Conservation (phyloP, 2,329 filamentous ascomycete genomes). For the Fusarium sp. region DNA sequence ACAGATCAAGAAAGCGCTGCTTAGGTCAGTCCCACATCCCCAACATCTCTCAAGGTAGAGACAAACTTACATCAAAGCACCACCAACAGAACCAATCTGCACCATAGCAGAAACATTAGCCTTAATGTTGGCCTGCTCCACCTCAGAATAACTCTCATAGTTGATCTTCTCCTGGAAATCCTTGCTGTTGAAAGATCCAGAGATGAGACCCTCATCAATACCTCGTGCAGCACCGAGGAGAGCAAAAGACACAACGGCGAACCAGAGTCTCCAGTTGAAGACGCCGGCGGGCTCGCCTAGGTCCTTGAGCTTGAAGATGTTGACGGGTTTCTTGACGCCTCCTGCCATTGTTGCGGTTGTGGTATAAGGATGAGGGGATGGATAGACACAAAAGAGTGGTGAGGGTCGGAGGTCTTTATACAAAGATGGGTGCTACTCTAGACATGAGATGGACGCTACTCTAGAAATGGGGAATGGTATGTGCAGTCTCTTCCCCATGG, state of each 20-base stretch:
- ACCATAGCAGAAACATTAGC: constrained; percentile 86
- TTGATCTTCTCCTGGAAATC: constrained; percentile 71
- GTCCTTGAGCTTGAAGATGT: constrained; percentile 72
- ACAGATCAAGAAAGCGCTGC: constrained; percentile 67
- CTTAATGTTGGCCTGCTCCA: constrained; percentile 73
- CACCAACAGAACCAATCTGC: constrained; percentile 79
- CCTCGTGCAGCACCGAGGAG: constrained; percentile 82
- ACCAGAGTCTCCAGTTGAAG: constrained; percentile 84
- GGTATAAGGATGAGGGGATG: not conserved
- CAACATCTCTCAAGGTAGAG: no score
- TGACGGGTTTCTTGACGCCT: constrained; percentile 66
- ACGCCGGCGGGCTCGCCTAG: constrained; percentile 75
- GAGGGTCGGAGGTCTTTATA: not conserved
- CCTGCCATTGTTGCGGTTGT: constrained; percentile 55
- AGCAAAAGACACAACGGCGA: constrained; percentile 78
- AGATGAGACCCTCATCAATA: constrained; percentile 84
- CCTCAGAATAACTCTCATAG: constrained; percentile 62
- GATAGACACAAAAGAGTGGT: not conserved
- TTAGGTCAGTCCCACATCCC: not conserved
- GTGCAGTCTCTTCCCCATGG: not conserved
- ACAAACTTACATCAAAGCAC: constrained; percentile 66
- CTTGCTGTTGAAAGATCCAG: constrained; percentile 74
- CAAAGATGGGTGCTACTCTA: not conserved
- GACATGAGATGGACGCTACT: no score
- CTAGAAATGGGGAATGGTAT: no score